phyloP scores from a whole-genome alignment of 208 protist species.

The Crithidia fasciculata region DNA sequence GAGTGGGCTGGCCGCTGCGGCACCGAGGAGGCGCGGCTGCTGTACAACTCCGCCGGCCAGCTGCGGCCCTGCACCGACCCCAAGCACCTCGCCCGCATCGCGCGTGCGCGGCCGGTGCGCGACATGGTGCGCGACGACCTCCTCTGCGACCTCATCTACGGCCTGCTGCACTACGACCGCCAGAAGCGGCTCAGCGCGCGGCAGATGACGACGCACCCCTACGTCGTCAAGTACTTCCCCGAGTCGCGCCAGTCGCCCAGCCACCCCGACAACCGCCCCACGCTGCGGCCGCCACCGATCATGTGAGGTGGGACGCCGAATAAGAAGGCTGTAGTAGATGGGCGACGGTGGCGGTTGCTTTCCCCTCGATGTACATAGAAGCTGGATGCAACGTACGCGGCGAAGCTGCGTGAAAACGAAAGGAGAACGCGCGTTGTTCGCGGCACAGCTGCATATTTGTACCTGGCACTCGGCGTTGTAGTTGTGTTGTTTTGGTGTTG shows the following conservation, averaged over 20 bases:
- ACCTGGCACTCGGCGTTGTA: no score
- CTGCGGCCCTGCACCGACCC: conserved; percentile 66
- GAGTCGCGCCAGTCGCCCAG: conserved; percentile 66
- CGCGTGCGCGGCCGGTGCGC: conserved; percentile 55
- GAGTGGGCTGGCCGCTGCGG: conserved; percentile 61
- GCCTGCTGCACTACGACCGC: conserved; percentile 79
- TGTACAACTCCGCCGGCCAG: conserved; percentile 55
- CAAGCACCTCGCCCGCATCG: conserved; percentile 68
- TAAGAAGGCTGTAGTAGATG: no score
- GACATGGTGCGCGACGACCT: conserved; percentile 62
- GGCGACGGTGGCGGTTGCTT: no score
- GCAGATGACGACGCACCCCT: conserved; percentile 77
- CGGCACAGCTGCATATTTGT: no score
- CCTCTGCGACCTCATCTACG: conserved; percentile 66
- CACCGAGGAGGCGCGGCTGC: conserved; percentile 53
- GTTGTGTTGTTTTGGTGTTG: no score
- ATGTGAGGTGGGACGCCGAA: conserved; percentile 27
- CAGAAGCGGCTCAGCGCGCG: conserved; percentile 67
- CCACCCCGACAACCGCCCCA: conserved; percentile 65
- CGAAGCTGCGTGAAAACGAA: no score
- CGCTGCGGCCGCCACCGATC: conserved; percentile 48
- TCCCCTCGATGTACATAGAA: no score
- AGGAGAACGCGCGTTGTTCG: no score
- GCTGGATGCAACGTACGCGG: no score
- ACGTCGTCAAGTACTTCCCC: conserved; percentile 85